Conservation (phyloP, 257 asterid genomes). For the Solanum megistacrolobum region DNA sequence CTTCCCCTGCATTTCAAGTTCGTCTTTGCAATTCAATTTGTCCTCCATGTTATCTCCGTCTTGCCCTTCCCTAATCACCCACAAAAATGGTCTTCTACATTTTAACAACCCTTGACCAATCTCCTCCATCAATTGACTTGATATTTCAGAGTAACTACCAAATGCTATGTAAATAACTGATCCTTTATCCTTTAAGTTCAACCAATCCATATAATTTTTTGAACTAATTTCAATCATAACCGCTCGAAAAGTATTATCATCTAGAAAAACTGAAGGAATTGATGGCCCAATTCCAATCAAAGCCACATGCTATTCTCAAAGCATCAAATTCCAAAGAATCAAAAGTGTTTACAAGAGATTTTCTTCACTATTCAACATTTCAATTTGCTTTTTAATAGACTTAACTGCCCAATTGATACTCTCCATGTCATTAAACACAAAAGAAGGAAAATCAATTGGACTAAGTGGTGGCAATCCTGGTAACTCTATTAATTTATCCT, state of each 20-base stretch:
- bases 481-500: not conserved
- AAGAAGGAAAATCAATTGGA: not conserved
- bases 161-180: conserved; percentile 13
- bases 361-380: not conserved
- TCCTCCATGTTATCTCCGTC: not conserved
- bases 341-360: not conserved
- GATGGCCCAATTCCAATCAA: conserved; percentile 3
- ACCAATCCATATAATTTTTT: conserved; percentile 2
- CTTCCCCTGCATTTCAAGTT: not conserved
- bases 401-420: not conserved
- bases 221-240: not conserved
- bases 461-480: not conserved
- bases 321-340: not conserved
- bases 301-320: not conserved
- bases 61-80: conserved; percentile 7
- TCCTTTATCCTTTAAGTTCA: not conserved
- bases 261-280: not conserved
- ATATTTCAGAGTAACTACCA: not conserved
- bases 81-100: conserved; percentile 15
- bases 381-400: not conserved
- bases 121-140: conserved; percentile 7
- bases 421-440: not conserved
- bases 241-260: not conserved
- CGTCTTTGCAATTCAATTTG: not conserved
- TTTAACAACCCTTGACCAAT: conserved; percentile 11